Evolutionary conservation across 106 monocot species (phyloP).

Genomic region (Cymbidium sinense): DNA sequence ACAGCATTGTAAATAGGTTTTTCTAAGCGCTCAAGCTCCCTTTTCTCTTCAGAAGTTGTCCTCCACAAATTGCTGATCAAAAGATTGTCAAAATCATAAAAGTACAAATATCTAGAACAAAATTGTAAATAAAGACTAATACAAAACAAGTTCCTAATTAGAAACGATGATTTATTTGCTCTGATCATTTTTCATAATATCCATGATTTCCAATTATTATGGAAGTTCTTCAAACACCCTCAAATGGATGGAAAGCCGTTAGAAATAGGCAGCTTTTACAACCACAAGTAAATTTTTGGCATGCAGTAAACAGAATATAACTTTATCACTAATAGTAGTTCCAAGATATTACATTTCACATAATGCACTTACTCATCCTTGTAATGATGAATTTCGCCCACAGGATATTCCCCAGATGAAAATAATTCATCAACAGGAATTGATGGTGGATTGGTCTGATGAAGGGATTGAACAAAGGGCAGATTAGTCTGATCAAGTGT

Average conservation of each 20-base stretch:
- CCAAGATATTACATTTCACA: not conserved
- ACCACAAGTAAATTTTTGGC: not conserved
- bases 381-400: conserved; percentile 96
- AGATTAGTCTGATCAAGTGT: conserved; percentile 54
- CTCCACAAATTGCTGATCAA: conserved; percentile 84
- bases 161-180: not conserved
- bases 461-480: conserved; percentile 20
- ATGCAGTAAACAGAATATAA: not conserved
- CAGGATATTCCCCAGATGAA: conserved; percentile 73
- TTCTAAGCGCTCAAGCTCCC: conserved; percentile 81
- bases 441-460: conserved; percentile 88
- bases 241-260: not conserved
- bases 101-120: not conserved
- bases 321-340: not conserved
- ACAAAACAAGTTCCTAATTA: not conserved
- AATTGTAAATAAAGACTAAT: not conserved
- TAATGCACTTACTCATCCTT: conserved; percentile 81
- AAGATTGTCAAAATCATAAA: conserved; percentile 8
- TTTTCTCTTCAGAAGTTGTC: conserved; percentile 91
- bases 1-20: conserved; percentile 82
- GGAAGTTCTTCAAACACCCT: not conserved
- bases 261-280: not conserved
- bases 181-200: not conserved
- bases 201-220: not conserved
- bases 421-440: conserved; percentile 91